These are phyloP conservation scores for Carallia brachiata DNA, from an alignment of 345 rosid species.

Conservation along the genomic window DNA sequence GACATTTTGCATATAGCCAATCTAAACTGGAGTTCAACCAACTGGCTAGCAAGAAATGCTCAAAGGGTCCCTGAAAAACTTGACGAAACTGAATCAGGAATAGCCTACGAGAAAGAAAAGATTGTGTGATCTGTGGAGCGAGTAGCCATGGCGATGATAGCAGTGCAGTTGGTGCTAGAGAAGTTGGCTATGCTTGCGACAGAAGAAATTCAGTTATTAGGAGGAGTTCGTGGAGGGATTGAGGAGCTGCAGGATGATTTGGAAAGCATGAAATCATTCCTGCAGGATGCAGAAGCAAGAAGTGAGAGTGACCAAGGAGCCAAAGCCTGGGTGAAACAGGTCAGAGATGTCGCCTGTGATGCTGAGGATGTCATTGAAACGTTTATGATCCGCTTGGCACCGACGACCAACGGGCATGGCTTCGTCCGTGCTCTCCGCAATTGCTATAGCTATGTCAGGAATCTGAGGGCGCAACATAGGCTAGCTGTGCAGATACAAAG, in stretches of 20 bases:
- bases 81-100: too few species aligned
- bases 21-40: too few species aligned
- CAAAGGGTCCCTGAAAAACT: too few species aligned
- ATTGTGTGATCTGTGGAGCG: too few species aligned
- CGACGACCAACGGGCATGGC: background rate
- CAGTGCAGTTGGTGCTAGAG: conserved; percentile 7
- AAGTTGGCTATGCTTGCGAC: background rate
- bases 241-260: conserved; percentile 3
- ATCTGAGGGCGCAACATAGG: background rate
- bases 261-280: conserved; percentile 10
- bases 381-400: background rate
- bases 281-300: conserved; percentile 16
- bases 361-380: conserved; percentile 10
- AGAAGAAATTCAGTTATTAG: conserved; percentile 6
- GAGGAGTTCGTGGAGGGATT: conserved; percentile 9
- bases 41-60: too few species aligned
- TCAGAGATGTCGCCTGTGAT: conserved; percentile 16
- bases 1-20: too few species aligned
- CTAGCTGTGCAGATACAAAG: background rate
- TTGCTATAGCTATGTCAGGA: background rate
- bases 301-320: conserved; percentile 4
- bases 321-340: conserved; percentile 10
- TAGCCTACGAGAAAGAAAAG: too few species aligned
- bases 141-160: conserved; percentile 12
- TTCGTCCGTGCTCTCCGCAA: background rate